A percentile compares a stretch with the other conserved stretches of the same genome.
These are phyloP conservation scores for Lactifluus hygrophoroides DNA, from an alignment of 768 basidiomycete species.

Conservation along the genomic window DNA sequence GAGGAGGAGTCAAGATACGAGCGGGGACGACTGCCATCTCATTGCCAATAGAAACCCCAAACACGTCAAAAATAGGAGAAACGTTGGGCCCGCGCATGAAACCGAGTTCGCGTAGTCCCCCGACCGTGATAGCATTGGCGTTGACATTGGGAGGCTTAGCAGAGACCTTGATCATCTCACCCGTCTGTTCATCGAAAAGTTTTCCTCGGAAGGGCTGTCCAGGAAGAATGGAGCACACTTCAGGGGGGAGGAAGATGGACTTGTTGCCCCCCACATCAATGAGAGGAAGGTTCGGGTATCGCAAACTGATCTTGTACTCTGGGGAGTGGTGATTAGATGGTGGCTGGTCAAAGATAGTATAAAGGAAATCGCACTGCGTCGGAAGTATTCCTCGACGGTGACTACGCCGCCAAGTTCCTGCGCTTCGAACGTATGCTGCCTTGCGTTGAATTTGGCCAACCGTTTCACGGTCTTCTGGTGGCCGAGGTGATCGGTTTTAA, in stretches of 20 bases:
- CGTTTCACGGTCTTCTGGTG: constrained; percentile 65
- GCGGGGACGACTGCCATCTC: constrained; percentile 51
- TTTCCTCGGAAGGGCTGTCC: constrained; percentile 41
- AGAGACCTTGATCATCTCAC: constrained; percentile 41
- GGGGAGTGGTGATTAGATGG: background rate
- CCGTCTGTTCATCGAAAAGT: constrained; percentile 45
- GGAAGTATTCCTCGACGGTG: constrained; percentile 42
- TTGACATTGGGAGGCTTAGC: constrained; percentile 44
- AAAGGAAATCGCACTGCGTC: constrained; percentile 30
- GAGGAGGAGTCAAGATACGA: constrained; percentile 39
- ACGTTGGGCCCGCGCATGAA: constrained; percentile 26
- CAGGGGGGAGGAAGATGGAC: constrained; percentile 36
- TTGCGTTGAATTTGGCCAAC: constrained; percentile 35
- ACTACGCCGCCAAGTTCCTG: constrained; percentile 33
- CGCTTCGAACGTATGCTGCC: constrained; percentile 33
- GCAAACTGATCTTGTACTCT: constrained; percentile 39
- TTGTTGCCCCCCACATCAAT: constrained; percentile 42
- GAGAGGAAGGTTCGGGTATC: constrained; percentile 33
- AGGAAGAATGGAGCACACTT: constrained; percentile 41
- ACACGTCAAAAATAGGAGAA: constrained; percentile 31
- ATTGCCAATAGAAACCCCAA: constrained; percentile 38
- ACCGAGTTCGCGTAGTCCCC: constrained; percentile 38
- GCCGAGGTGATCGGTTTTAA: constrained; percentile 62
- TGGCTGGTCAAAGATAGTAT: background rate
- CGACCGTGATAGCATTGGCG: constrained; percentile 34